These are phyloP conservation scores for Rosa lucieae DNA, from an alignment of 306 rosid species.

Conservation along the genomic window DNA sequence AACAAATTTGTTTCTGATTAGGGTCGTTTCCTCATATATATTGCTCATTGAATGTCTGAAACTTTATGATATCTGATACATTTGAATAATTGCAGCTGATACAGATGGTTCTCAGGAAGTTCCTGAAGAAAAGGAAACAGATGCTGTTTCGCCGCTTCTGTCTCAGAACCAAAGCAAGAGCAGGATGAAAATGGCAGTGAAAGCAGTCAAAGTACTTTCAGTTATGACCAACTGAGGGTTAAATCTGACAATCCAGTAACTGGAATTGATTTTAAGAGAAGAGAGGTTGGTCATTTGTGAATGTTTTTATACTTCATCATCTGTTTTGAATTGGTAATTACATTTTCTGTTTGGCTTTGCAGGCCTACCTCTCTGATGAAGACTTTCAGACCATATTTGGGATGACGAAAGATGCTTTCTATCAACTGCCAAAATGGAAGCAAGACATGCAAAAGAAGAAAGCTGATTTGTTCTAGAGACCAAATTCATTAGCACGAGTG, in stretches of 20 bases:
- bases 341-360: constrained; percentile 19
- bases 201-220: constrained; percentile 43
- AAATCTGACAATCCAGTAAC: constrained; percentile 76
- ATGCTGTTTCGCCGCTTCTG: constrained; percentile 48
- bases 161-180: constrained; percentile 60
- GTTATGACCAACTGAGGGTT: constrained; percentile 84
- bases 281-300: constrained; percentile 68
- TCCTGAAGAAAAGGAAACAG: constrained; percentile 57
- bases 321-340: constrained; percentile 18
- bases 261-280: constrained; percentile 83
- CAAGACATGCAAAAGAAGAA: constrained; percentile 97
- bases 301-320: constrained; percentile 14
- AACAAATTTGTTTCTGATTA: neutral
- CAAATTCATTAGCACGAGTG: constrained; percentile 24
- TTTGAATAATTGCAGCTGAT: constrained; percentile 40
- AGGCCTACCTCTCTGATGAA: constrained; percentile 87
- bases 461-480: constrained; percentile 69
- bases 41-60: neutral
- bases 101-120: constrained; percentile 52
- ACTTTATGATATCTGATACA: constrained; percentile 25
- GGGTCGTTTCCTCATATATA: neutral
- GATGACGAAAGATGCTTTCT: constrained; percentile 75
- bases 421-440: constrained; percentile 91
- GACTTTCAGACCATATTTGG: constrained; percentile 74
- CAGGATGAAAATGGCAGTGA: constrained; percentile 44